Percentiles rank a stretch among this genome's conserved stretches.
These are phyloP conservation scores for Penstemon newberryi DNA, from an alignment of 257 asterid species.

Conservation along the genomic window DNA sequence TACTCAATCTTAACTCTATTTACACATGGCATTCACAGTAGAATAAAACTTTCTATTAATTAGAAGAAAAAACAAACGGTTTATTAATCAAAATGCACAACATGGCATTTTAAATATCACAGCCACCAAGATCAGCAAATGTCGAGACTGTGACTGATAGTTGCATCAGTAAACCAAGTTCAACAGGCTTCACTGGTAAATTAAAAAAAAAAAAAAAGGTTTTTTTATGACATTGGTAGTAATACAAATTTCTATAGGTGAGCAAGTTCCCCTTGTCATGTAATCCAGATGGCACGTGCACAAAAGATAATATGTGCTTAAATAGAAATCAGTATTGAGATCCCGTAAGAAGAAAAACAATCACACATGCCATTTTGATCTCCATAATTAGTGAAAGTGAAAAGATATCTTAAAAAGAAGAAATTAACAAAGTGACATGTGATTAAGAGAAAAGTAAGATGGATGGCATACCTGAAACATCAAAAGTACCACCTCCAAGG, in stretches of 20 bases:
- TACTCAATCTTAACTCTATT: background rate
- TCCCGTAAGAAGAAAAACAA: background rate
- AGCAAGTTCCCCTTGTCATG: background rate
- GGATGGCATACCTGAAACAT: constrained; percentile 50
- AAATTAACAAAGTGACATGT: background rate
- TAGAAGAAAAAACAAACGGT: background rate
- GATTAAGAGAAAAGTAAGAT: background rate
- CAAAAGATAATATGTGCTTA: background rate
- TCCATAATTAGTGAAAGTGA: background rate
- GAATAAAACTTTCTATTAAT: background rate
- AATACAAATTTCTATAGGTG: background rate
- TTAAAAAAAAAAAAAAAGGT: background rate
- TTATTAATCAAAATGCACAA: background rate
- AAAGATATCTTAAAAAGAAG: background rate
- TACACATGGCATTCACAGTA: background rate
- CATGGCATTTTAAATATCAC: background rate
- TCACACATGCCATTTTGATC: background rate
- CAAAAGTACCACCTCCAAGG: constrained; percentile 52
- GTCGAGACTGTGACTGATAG: background rate
- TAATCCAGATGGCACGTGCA: background rate
- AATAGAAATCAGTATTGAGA: background rate
- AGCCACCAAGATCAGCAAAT: background rate
- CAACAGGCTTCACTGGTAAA: background rate
- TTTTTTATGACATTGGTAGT: background rate
- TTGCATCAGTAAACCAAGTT: background rate